Base-by-base conservation (phyloP, 1,284 basidiomycete species). In the Ceratobasidium sp. region DNA sequence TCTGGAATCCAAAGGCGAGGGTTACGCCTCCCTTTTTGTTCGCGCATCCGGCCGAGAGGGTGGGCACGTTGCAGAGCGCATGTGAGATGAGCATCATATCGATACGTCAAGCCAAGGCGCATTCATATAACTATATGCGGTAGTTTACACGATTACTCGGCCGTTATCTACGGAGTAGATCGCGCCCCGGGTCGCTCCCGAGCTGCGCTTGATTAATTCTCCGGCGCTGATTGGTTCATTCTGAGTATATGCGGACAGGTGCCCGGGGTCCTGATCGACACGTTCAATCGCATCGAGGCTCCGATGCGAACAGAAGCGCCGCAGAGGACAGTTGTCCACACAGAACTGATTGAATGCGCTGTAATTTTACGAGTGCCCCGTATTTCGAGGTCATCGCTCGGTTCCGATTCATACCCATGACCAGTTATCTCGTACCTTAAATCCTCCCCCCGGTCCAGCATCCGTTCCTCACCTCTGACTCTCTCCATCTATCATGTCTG, bases 41-140 rank as follows among this genome's bases (percentile, higher is more conserved):
- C 21, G 28, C 53, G 32, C 23, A 8, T 32, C 2, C 16, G 34
- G 30, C 2, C 30, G 12, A 30, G 39, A 46, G 52, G 65, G 52
- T 55, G 52, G 53, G 53, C 36, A 45, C 65, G 52, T 69, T 65
- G 48, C 57, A 43, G 26, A 43, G 5, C 16, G 10, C 32, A 36
- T 58, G 55, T 18, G 55, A 23, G 32, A 53, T 50, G 9, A 18
- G 8, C 26, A 50, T 50, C 21, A 4, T 43, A 26, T 64, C 45
- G 30, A 46, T 50, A 30, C 61, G 18, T 3, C n/a, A 52, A 45
- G 46, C 43, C 43, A 48, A 39, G 26, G 23, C 26, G 60, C 14
- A 53, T 67, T 67, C 62, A 67, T 67, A 67, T 67, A 48, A 14
- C 62, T 36, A 67, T 67, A 67, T 55, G 23, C 34, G 39, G 62